A percentile compares a stretch with the other conserved stretches of the same genome.
Evolutionary conservation across 2,329 filamentous ascomycete species (phyloP).

Genomic region (Conoideocrella luteorostrata): DNA sequence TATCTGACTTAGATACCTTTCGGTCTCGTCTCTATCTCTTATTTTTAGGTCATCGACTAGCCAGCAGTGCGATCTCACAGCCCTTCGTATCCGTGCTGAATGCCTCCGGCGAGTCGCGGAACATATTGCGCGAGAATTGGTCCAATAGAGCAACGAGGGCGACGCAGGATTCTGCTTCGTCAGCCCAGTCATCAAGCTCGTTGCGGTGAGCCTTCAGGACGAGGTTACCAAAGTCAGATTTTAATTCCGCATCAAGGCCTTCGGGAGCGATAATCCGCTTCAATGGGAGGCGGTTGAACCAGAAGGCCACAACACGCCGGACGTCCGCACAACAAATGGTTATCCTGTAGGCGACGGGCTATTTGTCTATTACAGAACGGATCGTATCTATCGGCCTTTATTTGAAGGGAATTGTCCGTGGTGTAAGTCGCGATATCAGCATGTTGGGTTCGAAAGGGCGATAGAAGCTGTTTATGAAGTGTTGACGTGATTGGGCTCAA

Average conservation of each 20-base stretch:
- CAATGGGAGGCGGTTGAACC: background rate
- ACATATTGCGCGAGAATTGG: background rate
- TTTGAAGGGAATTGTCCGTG: too few relatives aligned
- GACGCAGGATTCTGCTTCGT: background rate
- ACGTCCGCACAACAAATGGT: too few relatives aligned
- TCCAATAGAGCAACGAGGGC: background rate
- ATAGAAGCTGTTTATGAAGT: too few relatives aligned
- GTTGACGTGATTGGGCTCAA: too few relatives aligned
- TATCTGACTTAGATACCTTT: too few relatives aligned
- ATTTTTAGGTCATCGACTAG: too few relatives aligned
- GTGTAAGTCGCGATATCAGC: too few relatives aligned
- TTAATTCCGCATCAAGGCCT: background rate
- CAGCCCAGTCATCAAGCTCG: background rate
- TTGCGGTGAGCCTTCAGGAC: background rate
- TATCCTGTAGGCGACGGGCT: too few relatives aligned
- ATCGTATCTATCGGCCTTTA: too few relatives aligned
- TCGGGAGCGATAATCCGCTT: background rate
- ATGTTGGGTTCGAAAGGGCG: too few relatives aligned
- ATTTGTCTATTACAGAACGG: too few relatives aligned
- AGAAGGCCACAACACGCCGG: background rate
- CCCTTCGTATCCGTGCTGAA: background rate
- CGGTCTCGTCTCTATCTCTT: too few relatives aligned
- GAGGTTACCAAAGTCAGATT: background rate
- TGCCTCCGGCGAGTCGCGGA: background rate
- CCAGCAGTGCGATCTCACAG: background rate